phyloP scores from a whole-genome alignment of 164 flowering plant species.

The Magnolia kwangsiensis region DNA sequence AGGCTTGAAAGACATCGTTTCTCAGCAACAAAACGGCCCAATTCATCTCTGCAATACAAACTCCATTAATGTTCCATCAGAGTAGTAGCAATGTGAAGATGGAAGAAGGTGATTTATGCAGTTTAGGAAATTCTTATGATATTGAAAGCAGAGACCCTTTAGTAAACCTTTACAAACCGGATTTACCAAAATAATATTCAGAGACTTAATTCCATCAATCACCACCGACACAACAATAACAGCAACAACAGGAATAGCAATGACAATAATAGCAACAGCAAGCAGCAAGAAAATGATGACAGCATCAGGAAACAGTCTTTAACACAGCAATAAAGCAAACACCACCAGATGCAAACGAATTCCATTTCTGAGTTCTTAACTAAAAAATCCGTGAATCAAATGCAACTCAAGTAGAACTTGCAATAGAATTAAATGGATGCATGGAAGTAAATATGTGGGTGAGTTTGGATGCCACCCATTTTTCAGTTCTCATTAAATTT shows the following conservation, averaged over 20 bases:
- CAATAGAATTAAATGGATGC: no score
- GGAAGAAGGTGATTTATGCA: neutral
- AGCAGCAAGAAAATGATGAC: no score
- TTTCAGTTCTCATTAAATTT: no score
- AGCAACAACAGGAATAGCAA: neutral
- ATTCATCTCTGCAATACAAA: constrained; percentile 64
- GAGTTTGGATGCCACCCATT: no score
- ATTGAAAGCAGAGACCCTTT: neutral
- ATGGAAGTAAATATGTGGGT: no score
- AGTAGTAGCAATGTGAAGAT: neutral
- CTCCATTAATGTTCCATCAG: neutral
- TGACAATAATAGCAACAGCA: no score
- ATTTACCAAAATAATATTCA: neutral
- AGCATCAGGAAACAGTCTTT: no score
- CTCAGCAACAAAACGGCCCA: constrained; percentile 89
- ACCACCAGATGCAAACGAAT: constrained; percentile 11
- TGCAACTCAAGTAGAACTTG: no score
- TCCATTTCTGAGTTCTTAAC: neutral
- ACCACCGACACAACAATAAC: neutral
- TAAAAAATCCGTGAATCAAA: no score
- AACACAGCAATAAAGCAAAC: no score
- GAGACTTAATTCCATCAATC: neutral
- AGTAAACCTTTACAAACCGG: neutral
- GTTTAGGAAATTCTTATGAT: neutral
- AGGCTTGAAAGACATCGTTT: constrained; percentile 67